phyloP scores from a whole-genome alignment of 306 rosid genomes.

The Castanea mollissima region DNA sequence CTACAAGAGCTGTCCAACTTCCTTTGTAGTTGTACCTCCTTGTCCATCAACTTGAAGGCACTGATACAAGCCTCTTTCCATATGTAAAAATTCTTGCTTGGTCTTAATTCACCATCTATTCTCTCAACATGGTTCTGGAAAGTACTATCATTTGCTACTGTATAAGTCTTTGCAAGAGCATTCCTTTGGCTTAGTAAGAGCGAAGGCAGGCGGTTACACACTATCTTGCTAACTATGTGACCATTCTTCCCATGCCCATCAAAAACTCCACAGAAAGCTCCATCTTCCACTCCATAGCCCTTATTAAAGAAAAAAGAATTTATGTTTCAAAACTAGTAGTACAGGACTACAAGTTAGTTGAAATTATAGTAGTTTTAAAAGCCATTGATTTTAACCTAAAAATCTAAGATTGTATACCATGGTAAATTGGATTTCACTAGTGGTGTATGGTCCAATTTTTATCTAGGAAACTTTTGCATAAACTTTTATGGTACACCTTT shows the following conservation, averaged over 20 bases:
- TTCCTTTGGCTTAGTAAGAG: constrained; percentile 42
- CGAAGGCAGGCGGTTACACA: constrained; percentile 40
- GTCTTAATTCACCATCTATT: background rate
- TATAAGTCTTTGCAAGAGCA: constrained; percentile 9
- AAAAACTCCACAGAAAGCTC: constrained; percentile 60
- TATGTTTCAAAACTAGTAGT: background rate
- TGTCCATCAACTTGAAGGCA: constrained; percentile 69
- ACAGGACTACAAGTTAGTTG: background rate
- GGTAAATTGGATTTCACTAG: background rate
- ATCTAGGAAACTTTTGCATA: background rate
- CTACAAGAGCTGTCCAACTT: constrained; percentile 57
- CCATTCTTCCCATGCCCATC: constrained; percentile 88
- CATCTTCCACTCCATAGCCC: constrained; percentile 53
- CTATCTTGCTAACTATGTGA: constrained; percentile 59
- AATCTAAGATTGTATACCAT: background rate
- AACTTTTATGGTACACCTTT: background rate
- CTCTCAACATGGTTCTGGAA: background rate
- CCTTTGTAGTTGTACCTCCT: constrained; percentile 57
- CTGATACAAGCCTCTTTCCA: constrained; percentile 49
- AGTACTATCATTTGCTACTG: constrained; percentile 2
- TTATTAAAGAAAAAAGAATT: background rate
- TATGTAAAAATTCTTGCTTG: constrained; percentile 21
- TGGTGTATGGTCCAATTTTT: background rate
- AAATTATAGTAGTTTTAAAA: background rate
- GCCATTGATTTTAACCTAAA: background rate